A percentile compares a stretch with the other conserved stretches of the same genome.
phyloP scores from a whole-genome alignment of 495 filamentous ascomycete genomes.

The Amniculicola lignicola region DNA sequence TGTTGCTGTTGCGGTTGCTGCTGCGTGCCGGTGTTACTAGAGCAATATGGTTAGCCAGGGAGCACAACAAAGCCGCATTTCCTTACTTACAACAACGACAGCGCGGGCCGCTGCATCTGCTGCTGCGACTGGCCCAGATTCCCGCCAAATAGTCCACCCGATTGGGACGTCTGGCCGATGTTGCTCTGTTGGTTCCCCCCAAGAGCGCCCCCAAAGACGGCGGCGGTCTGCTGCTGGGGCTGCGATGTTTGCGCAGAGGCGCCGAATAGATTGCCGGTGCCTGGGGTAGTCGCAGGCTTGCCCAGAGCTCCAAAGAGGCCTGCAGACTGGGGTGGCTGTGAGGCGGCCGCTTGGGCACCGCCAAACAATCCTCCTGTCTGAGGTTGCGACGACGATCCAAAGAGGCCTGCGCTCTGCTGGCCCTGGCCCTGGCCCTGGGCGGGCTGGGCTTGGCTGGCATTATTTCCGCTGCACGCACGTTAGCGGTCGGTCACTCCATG shows the following conservation, averaged over 20 bases:
- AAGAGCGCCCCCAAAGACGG: conserved; percentile 42
- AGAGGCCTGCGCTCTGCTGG: conserved; percentile 24
- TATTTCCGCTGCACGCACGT: conserved; percentile 30
- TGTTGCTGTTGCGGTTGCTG: too few relatives aligned
- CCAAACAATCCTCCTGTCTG: conserved; percentile 33
- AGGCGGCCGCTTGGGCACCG: conserved; percentile 13
- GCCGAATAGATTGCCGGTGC: conserved; percentile 53
- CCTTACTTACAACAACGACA: conserved; percentile 33
- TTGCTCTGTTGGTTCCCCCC: conserved; percentile 38
- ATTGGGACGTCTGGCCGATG: conserved; percentile 36
- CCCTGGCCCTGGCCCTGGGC: conserved; percentile 17
- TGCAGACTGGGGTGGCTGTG: conserved; percentile 48
- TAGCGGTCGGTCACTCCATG: conserved; percentile 10
- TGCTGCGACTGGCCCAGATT: conserved; percentile 25
- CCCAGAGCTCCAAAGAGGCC: conserved; percentile 43
- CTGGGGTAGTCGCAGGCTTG: conserved; percentile 23
- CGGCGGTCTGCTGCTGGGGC: conserved; percentile 44
- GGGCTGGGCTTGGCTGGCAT: conserved; percentile 27
- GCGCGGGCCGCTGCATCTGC: background rate
- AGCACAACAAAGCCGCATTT: conserved; percentile 2
- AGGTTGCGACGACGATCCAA: conserved; percentile 29
- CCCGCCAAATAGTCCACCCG: conserved; percentile 44
- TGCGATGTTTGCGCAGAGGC: conserved; percentile 46
- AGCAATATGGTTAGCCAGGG: conserved; percentile 24
- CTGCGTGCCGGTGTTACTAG: conserved; percentile 22